Conservation (phyloP, 2,329 filamentous ascomycete genomes). For the Arachnopeziza araneosa region DNA sequence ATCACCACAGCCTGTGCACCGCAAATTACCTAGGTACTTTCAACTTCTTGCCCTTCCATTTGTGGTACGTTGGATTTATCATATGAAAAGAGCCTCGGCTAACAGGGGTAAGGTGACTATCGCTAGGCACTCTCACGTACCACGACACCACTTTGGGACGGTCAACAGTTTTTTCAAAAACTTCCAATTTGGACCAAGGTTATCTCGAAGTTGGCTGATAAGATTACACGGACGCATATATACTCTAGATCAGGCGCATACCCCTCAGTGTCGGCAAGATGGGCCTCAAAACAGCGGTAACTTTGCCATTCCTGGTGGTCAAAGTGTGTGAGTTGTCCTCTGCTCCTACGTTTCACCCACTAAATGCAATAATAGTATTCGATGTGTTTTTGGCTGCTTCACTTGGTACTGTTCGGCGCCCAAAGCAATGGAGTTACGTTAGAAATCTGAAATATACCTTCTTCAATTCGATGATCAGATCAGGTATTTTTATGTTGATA, state of each 20-base stretch:
- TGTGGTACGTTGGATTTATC: no score
- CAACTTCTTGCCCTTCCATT: no score
- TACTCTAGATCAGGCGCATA: background rate
- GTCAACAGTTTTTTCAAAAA: no score
- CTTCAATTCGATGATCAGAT: background rate
- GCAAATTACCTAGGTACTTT: no score
- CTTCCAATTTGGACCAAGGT: no score
- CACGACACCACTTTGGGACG: no score
- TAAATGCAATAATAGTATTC: background rate
- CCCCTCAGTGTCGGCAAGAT: background rate
- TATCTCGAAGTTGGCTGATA: background rate
- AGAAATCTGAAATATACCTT: background rate
- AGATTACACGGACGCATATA: background rate
- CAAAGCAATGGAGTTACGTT: background rate
- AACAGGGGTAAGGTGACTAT: no score
- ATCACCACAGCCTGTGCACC: no score
- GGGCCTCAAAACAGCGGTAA: background rate
- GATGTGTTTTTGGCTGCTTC: background rate
- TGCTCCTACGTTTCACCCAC: background rate
- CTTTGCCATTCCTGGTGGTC: background rate
- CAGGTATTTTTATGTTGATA: background rate
- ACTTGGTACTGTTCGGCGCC: background rate
- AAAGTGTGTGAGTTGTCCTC: background rate
- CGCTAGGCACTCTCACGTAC: no score
- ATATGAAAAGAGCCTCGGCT: no score